Base-by-base conservation (phyloP, 2,329 filamentous ascomycete species). In the Thelonectria discophora region DNA sequence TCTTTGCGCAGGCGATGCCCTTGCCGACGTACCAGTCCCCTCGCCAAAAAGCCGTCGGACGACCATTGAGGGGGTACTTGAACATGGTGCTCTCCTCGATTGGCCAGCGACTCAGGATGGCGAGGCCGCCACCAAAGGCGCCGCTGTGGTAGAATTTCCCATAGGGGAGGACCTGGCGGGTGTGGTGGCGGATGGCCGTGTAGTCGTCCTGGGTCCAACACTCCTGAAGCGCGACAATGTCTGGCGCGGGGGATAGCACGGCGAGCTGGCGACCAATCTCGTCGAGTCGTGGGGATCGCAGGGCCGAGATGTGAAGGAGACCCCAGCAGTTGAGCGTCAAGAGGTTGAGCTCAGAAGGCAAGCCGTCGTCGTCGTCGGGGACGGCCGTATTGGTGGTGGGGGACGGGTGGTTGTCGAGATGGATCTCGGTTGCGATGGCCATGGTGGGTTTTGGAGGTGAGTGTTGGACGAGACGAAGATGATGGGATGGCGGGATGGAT, bases 21-120 rank as follows among this genome's bases (percentile, higher is more conserved):
- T 98, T 98, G 0, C 95, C 95, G 10, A 97, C 94, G 73, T 89
- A 98, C 93, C 94, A 98, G 77, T 98, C 94, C 11, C 95, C 95
- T 62, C 94, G 85, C 79, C 90, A 97, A 78, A 98, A 97, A 5
- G 94, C 94, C 10, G 93, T 94, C 6, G 95, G 95, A 17, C 94
- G 86, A 17, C 95, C 95, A 76, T 97, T 97, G 55, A 99, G 84
- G n/a, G 93, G 88, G 75, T 97, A 99, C 3, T 83, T 84, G 68
- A 88, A 84, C 93, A 98, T 97, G 72, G 85, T 88, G 76, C 90
- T 94, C 80, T 97, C 91, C 71, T 92, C 90, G 66, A 99, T 93
- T 20, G 94, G 94, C 93, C 93, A 98, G 82, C 88, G 86, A 49
- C 92, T 96, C 49, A 98, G 82, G 65, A 98, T 95, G 57, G 88